These are phyloP conservation scores for Neoscytalidium dimidiatum DNA, from an alignment of 2,329 filamentous ascomycete genomes.

Conservation along the genomic window DNA sequence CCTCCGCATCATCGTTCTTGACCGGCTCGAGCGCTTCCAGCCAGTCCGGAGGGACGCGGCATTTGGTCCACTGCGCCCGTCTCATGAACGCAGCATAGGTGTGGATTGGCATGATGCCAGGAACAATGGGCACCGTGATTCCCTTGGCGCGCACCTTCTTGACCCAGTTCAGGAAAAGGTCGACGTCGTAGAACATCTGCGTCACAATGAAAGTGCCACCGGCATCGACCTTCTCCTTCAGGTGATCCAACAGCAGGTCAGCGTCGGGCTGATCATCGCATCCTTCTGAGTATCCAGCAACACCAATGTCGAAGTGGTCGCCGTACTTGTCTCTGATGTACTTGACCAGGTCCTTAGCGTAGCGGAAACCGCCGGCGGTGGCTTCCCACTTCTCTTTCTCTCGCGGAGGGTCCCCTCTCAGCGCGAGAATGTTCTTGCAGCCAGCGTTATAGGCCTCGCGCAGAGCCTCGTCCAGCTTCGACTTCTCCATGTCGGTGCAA, in stretches of 20 bases:
- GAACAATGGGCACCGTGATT: slow-evolving; percentile 79
- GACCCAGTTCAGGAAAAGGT: slow-evolving; percentile 93
- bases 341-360: slow-evolving; percentile 86
- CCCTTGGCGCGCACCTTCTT: slow-evolving; percentile 81
- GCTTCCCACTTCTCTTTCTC: slow-evolving; percentile 94
- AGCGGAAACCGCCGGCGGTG: slow-evolving; percentile 82
- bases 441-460: slow-evolving; percentile 88
- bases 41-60: slow-evolving; percentile 79
- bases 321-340: slow-evolving; percentile 80
- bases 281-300: slow-evolving; percentile 95
- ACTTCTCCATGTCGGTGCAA: slow-evolving; percentile 95
- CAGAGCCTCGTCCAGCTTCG: slow-evolving; percentile 87
- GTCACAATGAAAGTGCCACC: slow-evolving; percentile 94
- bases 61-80: slow-evolving; percentile 88
- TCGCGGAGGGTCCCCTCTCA: slow-evolving; percentile 89
- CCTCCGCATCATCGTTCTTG: slow-evolving; percentile 94
- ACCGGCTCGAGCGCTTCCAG: slow-evolving; percentile 81
- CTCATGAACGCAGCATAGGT: slow-evolving; percentile 93
- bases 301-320: slow-evolving; percentile 90
- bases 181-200: slow-evolving; percentile 99
- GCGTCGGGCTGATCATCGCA: slow-evolving; percentile 90
- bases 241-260: slow-evolving; percentile 80
- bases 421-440: slow-evolving; percentile 94
- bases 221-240: slow-evolving; percentile 96
- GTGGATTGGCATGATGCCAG: slow-evolving; percentile 90